phyloP scores from a whole-genome alignment of 768 basidiomycete species.

The Tulasnella sp. region DNA sequence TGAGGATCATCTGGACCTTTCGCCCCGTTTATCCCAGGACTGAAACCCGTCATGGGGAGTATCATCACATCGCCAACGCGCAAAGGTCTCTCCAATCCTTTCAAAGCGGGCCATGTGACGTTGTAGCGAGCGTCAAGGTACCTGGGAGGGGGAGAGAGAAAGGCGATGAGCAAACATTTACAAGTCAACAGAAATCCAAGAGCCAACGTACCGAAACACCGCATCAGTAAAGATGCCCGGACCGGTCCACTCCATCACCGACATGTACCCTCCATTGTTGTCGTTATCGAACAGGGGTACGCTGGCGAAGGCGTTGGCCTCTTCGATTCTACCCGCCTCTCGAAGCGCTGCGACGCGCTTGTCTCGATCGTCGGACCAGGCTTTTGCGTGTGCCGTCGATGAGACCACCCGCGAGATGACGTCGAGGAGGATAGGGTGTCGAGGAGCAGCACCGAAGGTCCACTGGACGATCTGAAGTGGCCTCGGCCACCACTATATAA shows the following conservation, averaged over 20 bases:
- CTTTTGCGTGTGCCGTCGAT: no score
- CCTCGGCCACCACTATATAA: constrained; percentile 25
- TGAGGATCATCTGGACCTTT: constrained; percentile 17
- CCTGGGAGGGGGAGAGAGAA: constrained; percentile 21
- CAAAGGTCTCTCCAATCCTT: constrained; percentile 23
- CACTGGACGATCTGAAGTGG: constrained; percentile 36
- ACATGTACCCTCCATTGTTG: constrained; percentile 22
- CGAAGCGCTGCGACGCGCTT: no score
- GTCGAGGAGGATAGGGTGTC: constrained; percentile 33
- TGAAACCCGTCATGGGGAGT: constrained; percentile 29
- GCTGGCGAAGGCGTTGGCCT: no score
- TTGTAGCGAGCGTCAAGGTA: constrained; percentile 29
- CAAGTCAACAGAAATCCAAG: no score
- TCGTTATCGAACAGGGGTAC: no score
- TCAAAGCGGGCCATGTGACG: constrained; percentile 29
- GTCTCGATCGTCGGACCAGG: no score
- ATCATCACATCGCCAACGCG: constrained; percentile 31
- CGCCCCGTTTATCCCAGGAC: constrained; percentile 25
- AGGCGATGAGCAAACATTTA: no score
- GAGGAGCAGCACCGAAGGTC: constrained; percentile 31
- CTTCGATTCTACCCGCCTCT: no score
- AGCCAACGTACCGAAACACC: constrained; percentile 10
- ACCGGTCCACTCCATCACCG: constrained; percentile 33
- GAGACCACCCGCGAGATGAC: constrained; percentile 29
- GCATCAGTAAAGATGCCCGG: constrained; percentile 20